Conservation (phyloP, 805 yeast species). For the Cyberlindnera samutprakarnensis region DNA sequence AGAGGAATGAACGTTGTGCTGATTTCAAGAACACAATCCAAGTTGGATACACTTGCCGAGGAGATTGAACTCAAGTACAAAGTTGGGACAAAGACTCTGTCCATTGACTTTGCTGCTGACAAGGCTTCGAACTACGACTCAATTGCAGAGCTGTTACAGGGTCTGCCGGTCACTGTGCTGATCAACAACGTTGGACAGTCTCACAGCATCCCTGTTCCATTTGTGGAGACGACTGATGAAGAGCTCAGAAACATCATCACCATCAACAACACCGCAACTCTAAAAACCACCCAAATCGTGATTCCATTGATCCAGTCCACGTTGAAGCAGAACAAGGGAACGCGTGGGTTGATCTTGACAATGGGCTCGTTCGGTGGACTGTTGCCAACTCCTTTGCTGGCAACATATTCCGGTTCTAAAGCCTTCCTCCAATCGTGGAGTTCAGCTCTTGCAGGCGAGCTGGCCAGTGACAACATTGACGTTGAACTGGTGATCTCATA, state of each 20-base stretch:
- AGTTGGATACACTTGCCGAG: constrained; percentile 56
- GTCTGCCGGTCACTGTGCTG: constrained; percentile 62
- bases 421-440: constrained; percentile 95
- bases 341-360: constrained; percentile 69
- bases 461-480: constrained; percentile 61
- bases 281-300: constrained; percentile 74
- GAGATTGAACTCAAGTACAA: constrained; percentile 54
- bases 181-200: constrained; percentile 93
- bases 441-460: constrained; percentile 79
- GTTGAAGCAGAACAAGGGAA: constrained; percentile 30
- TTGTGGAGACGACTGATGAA: constrained; percentile 63
- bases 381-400: constrained; percentile 85
- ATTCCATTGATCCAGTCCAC: constrained; percentile 61
- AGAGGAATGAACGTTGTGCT: constrained; percentile 79
- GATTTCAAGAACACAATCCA: constrained; percentile 76
- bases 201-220: constrained; percentile 93
- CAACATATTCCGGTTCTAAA: constrained; percentile 94
- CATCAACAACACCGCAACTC: constrained; percentile 78
- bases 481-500: constrained; percentile 83
- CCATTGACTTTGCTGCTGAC: constrained; percentile 74
- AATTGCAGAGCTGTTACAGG: constrained; percentile 38
- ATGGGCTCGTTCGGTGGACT: constrained; percentile 98
- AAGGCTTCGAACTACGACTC: constrained; percentile 45
- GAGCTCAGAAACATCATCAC: constrained; percentile 79
- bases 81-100: constrained; percentile 58